Conservation (phyloP, 1,139 yeast species). For the Meyerozyma sp. region DNA sequence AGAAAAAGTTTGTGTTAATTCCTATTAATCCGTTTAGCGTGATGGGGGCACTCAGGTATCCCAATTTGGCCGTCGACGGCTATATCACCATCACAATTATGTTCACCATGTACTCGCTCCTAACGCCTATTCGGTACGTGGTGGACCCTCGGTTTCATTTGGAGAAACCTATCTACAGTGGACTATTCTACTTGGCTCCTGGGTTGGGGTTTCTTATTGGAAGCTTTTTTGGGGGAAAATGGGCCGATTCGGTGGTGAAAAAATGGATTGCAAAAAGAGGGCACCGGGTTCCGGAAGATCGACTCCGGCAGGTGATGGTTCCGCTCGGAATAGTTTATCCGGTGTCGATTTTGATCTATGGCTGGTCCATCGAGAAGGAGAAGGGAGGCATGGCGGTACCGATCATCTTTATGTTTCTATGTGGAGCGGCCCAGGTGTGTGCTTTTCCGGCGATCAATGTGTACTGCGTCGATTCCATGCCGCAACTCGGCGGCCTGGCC, state of each 20-base stretch:
- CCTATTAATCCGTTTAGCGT: constrained; percentile 40
- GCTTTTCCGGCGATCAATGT: constrained; percentile 48
- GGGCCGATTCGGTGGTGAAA: constrained; percentile 42
- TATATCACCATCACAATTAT: constrained; percentile 31
- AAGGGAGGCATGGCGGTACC: constrained; percentile 54
- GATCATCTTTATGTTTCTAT: constrained; percentile 39
- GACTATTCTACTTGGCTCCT: constrained; percentile 49
- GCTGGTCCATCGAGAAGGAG: constrained; percentile 45
- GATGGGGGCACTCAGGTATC: constrained; percentile 31
- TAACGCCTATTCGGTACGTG: constrained; percentile 51
- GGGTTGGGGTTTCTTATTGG: constrained; percentile 47
- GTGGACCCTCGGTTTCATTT: constrained; percentile 49
- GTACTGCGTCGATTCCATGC: constrained; percentile 53
- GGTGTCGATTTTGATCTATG: constrained; percentile 38
- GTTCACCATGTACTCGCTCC: constrained; percentile 45
- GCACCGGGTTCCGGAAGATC: constrained; percentile 45
- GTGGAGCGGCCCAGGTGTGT: constrained; percentile 46
- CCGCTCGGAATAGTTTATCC: constrained; percentile 39
- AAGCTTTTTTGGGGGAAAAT: constrained; percentile 44
- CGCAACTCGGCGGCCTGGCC: constrained; percentile 47
- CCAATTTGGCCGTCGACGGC: constrained; percentile 40
- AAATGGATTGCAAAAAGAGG: constrained; percentile 40
- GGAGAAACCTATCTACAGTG: constrained; percentile 39
- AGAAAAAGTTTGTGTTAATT: constrained; percentile 32
- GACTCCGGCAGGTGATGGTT: constrained; percentile 34